Evolutionary conservation across 805 yeast species (phyloP).

Genomic region (Barnettozyma sp.): DNA sequence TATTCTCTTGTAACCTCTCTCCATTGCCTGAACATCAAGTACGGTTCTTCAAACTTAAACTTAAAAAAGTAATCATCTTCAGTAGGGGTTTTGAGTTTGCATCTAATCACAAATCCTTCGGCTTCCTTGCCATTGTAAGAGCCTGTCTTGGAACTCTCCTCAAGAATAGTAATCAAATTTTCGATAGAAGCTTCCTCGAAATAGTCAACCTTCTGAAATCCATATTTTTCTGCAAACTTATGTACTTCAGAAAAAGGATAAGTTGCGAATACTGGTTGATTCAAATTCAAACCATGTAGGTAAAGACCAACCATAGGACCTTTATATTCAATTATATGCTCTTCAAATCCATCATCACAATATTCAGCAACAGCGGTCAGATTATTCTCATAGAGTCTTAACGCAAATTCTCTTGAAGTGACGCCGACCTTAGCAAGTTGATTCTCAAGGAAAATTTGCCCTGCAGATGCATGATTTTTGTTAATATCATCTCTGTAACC

Average conservation of each 20-base stretch:
- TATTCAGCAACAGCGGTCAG: slow-evolving; percentile 86
- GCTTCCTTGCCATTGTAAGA: slow-evolving; percentile 62
- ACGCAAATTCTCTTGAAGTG: slow-evolving; percentile 47
- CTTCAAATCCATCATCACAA: slow-evolving; percentile 91
- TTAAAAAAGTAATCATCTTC: slow-evolving; percentile 69
- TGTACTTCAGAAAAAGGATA: slow-evolving; percentile 53
- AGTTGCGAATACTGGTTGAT: slow-evolving; percentile 57
- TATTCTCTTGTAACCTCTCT: slow-evolving; percentile 74
- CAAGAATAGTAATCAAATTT: slow-evolving; percentile 44
- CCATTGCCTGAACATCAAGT: slow-evolving; percentile 81
- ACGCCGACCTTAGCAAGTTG: slow-evolving; percentile 43
- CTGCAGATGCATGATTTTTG: slow-evolving; percentile 71
- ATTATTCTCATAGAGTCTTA: slow-evolving; percentile 39
- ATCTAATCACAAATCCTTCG: slow-evolving; percentile 91
- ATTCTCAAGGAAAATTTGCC: slow-evolving; percentile 46
- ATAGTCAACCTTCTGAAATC: slow-evolving; percentile 57
- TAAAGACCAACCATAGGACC: slow-evolving; percentile 72
- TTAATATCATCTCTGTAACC: slow-evolving; percentile 52
- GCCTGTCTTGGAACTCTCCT: slow-evolving; percentile 57
- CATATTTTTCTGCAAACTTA: slow-evolving; percentile 57
- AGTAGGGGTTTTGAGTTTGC: slow-evolving; percentile 29
- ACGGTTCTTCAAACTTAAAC: slow-evolving; percentile 93
- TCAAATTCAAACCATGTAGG: slow-evolving; percentile 80
- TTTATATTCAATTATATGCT: slow-evolving; percentile 77
- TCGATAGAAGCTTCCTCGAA: slow-evolving; percentile 33